Percentiles rank a stretch among this genome's conserved stretches.
Conservation (phyloP, 1,139 yeast genomes). For the Yarrowia galli region DNA sequence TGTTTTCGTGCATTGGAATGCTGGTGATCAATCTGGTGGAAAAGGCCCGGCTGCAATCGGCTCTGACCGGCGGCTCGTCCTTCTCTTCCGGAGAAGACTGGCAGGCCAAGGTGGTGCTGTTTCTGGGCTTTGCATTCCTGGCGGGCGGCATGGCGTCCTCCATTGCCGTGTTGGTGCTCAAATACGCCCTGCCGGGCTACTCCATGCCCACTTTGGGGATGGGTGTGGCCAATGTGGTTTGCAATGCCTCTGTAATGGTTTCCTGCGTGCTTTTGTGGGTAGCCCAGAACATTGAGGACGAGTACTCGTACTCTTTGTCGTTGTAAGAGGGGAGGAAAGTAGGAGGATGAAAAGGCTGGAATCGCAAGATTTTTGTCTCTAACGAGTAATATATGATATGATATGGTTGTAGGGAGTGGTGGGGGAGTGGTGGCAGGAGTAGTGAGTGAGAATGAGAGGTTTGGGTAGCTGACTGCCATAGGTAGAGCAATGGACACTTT, state of each 20-base stretch:
- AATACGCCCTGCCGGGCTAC: conserved; percentile 80
- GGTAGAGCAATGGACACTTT: no score
- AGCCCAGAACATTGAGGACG: conserved; percentile 94
- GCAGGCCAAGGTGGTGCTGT: conserved; percentile 91
- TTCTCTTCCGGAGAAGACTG: conserved; percentile 71
- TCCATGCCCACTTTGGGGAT: conserved; percentile 88
- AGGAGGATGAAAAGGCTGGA: no score
- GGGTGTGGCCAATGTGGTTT: conserved; percentile 89
- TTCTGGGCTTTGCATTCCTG: conserved; percentile 87
- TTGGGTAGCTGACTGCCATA: no score
- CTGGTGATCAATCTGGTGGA: conserved; percentile 90
- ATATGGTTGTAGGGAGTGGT: no score
- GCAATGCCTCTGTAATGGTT: conserved; percentile 80
- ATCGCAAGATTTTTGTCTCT: not conserved
- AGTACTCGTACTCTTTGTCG: conserved; percentile 89
- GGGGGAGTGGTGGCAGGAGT: no score
- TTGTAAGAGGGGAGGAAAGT: conserved; percentile 58
- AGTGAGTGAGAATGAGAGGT: no score
- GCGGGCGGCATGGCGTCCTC: conserved; percentile 97
- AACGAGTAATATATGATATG: conserved; percentile 26
- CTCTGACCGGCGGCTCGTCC: conserved; percentile 55
- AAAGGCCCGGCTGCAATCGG: conserved; percentile 74
- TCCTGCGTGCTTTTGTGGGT: conserved; percentile 91
- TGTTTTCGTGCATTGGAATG: conserved; percentile 91
- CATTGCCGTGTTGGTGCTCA: conserved; percentile 82